These are phyloP conservation scores for Mycena floridula DNA, from an alignment of 768 basidiomycete genomes.

Conservation along the genomic window DNA sequence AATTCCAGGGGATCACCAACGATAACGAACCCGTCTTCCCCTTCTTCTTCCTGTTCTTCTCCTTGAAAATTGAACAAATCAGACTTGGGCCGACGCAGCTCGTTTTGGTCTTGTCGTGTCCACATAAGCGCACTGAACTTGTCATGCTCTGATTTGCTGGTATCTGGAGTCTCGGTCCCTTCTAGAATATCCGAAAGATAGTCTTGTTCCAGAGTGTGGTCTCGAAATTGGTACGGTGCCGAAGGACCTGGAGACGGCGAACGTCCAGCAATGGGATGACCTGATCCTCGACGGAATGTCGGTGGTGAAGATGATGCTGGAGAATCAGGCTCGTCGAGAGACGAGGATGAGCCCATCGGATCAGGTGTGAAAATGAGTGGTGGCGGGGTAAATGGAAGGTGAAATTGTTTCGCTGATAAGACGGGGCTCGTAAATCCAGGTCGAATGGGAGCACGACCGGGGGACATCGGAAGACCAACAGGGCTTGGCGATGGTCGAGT, in stretches of 20 bases:
- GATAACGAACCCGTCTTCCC: conserved; percentile 4
- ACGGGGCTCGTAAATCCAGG: conserved; percentile 13
- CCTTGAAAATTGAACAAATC: conserved; percentile 2
- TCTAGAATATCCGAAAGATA: too few relatives aligned
- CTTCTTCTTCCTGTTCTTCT: conserved; percentile 2
- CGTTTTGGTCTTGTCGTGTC: too few relatives aligned
- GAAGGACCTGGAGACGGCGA: not conserved
- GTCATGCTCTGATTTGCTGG: conserved; percentile 1
- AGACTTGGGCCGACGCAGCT: not conserved
- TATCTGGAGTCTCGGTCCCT: not conserved
- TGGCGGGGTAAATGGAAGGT: conserved; percentile 14
- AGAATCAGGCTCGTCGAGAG: conserved; percentile 14
- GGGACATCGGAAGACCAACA: conserved; percentile 4
- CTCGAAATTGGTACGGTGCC: not conserved
- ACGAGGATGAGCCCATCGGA: conserved; percentile 3
- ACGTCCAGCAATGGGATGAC: not conserved
- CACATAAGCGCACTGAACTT: too few relatives aligned
- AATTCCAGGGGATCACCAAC: conserved; percentile 3
- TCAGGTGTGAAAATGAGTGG: conserved; percentile 5
- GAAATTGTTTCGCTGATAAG: conserved; percentile 13
- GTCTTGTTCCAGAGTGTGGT: not conserved
- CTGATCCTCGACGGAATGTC: conserved; percentile 4
- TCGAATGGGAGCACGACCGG: conserved; percentile 16
- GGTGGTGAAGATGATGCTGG: conserved; percentile 27
- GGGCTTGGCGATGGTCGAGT: conserved; percentile 7